Percentiles rank a stretch among this genome's conserved stretches.
Evolutionary conservation across 2,329 filamentous ascomycete genomes (phyloP).

Genomic region (Myriangium duriaei): DNA sequence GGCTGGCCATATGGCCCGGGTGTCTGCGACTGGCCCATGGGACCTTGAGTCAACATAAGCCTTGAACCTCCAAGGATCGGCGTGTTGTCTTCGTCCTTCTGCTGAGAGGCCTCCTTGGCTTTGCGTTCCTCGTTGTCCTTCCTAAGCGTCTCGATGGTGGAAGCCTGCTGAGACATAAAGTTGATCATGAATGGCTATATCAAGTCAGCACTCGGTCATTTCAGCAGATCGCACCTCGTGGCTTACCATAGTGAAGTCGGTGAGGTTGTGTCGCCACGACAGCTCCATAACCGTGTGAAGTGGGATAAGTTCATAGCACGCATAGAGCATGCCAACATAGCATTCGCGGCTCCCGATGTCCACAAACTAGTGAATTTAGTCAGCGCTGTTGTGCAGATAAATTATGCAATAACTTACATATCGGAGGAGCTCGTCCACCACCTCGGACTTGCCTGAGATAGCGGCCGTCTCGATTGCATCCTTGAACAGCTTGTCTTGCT

Average conservation of each 20-base stretch:
- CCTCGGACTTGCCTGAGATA: conserved; percentile 76
- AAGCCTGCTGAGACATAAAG: conserved; percentile 80
- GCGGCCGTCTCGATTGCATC: conserved; percentile 97
- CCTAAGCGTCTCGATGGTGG: conserved; percentile 72
- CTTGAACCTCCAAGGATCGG: conserved; percentile 82
- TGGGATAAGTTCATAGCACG: conserved; percentile 93
- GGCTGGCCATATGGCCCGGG: conserved; percentile 63
- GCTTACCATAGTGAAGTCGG: conserved; percentile 81
- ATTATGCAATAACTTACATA: conserved; percentile 81
- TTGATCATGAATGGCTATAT: conserved; percentile 90
- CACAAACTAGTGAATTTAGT: conserved; percentile 82
- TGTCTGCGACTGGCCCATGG: conserved; percentile 44
- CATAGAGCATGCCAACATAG: conserved; percentile 99
- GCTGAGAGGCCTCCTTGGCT: conserved; percentile 53
- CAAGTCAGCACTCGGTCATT: conserved; percentile 14
- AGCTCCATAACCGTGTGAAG: conserved; percentile 89
- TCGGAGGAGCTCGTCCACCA: conserved; percentile 88
- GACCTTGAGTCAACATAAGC: conserved; percentile 91
- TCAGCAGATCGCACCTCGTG: no score
- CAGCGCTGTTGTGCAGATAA: no score
- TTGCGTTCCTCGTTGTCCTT: conserved; percentile 95
- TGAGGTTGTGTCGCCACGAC: conserved; percentile 88
- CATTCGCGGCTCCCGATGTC: conserved; percentile 98
- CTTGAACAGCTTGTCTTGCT: conserved; percentile 99
- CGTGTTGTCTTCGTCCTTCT: conserved; percentile 85